Conservation (phyloP, 1,284 basidiomycete species). For the Microbotryum lychnidis-dioicae region DNA sequence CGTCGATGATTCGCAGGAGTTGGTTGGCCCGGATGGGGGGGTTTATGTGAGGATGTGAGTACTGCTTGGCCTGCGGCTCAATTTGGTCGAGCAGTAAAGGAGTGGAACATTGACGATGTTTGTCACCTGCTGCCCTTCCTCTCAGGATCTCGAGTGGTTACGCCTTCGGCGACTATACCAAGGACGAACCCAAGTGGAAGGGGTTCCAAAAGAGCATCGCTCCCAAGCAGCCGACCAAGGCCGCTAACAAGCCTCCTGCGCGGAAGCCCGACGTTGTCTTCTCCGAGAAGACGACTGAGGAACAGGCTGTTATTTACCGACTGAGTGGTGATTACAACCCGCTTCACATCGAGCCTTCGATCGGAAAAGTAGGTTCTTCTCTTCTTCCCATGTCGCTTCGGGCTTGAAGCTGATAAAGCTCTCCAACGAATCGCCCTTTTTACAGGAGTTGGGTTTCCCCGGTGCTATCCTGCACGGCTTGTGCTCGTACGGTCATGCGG, state of each 20-base stretch:
- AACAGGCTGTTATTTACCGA: slow-evolving; percentile 69
- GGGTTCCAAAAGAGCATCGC: slow-evolving; percentile 59
- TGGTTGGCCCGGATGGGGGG: slow-evolving; percentile 56
- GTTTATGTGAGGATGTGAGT: slow-evolving; percentile 48
- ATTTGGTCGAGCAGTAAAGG: slow-evolving; percentile 40
- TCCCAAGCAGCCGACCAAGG: slow-evolving; percentile 55
- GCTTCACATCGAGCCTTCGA: slow-evolving; percentile 58
- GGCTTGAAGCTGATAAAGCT: no score
- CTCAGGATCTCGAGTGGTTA: slow-evolving; percentile 53
- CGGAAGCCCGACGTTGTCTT: slow-evolving; percentile 60
- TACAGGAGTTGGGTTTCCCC: slow-evolving; percentile 57
- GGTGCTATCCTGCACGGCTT: slow-evolving; percentile 68
- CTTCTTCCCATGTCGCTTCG: slow-evolving; percentile 45
- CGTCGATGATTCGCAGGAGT: slow-evolving; percentile 54
- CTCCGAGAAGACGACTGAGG: slow-evolving; percentile 58
- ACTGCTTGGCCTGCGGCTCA: background rate
- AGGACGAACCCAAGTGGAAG: slow-evolving; percentile 38
- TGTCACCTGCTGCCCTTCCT: background rate
- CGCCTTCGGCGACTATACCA: slow-evolving; percentile 59
- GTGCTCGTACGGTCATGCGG: slow-evolving; percentile 49
- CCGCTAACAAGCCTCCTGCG: slow-evolving; percentile 52
- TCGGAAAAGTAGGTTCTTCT: slow-evolving; percentile 4
- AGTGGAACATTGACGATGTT: background rate
- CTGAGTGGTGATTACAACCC: slow-evolving; percentile 66
- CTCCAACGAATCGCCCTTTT: slow-evolving; percentile 45